Percentiles rank a stretch among this genome's conserved stretches.
Conservation (phyloP, 163 green algal species). For the Scenedesmus sp. region DNA sequence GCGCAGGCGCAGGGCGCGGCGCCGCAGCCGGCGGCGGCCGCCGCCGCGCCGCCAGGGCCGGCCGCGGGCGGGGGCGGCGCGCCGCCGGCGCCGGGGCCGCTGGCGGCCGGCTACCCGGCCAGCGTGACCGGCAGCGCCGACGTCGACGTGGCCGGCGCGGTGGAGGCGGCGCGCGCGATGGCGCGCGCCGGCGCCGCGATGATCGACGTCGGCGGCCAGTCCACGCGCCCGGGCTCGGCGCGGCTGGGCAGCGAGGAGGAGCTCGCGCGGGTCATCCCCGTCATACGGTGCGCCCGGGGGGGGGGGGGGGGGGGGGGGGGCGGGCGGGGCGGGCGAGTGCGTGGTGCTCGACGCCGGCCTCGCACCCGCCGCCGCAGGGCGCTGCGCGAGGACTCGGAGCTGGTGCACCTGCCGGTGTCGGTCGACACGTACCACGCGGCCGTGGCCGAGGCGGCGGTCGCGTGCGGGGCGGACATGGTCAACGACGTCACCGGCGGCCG, state of each 20-base stretch:
- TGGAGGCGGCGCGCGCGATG: slow-evolving; percentile 62
- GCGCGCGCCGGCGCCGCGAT: slow-evolving; percentile 83
- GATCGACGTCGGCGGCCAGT: slow-evolving; percentile 95
- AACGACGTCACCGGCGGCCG: slow-evolving; percentile 95
- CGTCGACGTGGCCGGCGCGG: slow-evolving; percentile 47
- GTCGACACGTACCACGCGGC: slow-evolving; percentile 95
- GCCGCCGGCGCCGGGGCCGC: too few relatives aligned
- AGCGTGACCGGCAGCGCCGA: background rate
- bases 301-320: too few relatives aligned
- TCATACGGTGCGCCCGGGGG: slow-evolving; percentile 62
- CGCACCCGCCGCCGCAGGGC: slow-evolving; percentile 47
- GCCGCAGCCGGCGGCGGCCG: too few relatives aligned
- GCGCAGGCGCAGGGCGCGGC: too few relatives aligned
- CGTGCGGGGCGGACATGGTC: slow-evolving; percentile 88
- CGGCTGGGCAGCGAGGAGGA: slow-evolving; percentile 72
- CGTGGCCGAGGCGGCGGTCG: slow-evolving; percentile 79
- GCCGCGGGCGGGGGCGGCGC: too few relatives aligned
- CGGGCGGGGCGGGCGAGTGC: too few relatives aligned
- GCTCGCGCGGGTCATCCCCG: slow-evolving; percentile 70
- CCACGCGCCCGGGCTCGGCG: slow-evolving; percentile 77
- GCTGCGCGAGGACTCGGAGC: slow-evolving; percentile 52
- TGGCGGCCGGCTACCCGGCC: background rate
- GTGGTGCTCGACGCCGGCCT: too few relatives aligned
- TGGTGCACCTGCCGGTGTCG: slow-evolving; percentile 71
- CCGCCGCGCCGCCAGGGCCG: too few relatives aligned